Conservation (phyloP, 1,284 basidiomycete genomes). For the Ganoderma leucocontextum region DNA sequence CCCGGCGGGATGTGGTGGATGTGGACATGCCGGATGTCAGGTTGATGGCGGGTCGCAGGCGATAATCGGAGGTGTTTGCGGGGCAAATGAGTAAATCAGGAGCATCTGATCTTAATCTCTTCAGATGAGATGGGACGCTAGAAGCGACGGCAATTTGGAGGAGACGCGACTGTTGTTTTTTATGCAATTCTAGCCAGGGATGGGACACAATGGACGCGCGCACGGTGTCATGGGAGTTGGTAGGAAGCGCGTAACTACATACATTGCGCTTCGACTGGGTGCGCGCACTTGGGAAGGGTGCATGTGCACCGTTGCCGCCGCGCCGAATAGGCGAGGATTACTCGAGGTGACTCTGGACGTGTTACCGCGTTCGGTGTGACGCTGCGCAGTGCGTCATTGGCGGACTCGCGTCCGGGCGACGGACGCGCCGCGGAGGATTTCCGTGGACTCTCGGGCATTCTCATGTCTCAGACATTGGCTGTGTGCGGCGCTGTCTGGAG, state of each 20-base stretch:
- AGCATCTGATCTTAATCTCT: slow-evolving; percentile 21
- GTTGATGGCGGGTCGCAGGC: slow-evolving; percentile 10
- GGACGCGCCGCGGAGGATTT: background rate
- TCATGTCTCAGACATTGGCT: background rate
- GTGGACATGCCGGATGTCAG: slow-evolving; percentile 16
- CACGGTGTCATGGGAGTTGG: slow-evolving; percentile 1
- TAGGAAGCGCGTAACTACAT: slow-evolving; percentile 1
- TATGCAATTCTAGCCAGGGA: background rate
- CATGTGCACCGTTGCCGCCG: slow-evolving; percentile 8
- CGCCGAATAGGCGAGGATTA: slow-evolving; percentile 8
- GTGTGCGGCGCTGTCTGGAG: background rate
- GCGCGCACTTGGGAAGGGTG: background rate
- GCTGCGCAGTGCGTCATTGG: slow-evolving; percentile 1
- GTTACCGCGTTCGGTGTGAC: slow-evolving; percentile 10
- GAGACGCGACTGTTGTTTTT: slow-evolving; percentile 13
- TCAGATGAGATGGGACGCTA: slow-evolving; percentile 13
- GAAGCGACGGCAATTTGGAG: slow-evolving; percentile 16
- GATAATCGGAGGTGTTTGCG: background rate
- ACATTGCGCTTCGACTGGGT: background rate
- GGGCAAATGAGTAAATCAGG: slow-evolving; percentile 4
- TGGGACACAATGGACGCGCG: slow-evolving; percentile 15
- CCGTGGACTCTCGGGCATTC: background rate
- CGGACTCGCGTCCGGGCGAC: background rate
- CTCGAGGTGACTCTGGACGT: slow-evolving; percentile 8
- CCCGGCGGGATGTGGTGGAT: slow-evolving; percentile 10